Conservation (phyloP, 2,329 filamentous ascomycete species). For the Trichoderma hamatum region DNA sequence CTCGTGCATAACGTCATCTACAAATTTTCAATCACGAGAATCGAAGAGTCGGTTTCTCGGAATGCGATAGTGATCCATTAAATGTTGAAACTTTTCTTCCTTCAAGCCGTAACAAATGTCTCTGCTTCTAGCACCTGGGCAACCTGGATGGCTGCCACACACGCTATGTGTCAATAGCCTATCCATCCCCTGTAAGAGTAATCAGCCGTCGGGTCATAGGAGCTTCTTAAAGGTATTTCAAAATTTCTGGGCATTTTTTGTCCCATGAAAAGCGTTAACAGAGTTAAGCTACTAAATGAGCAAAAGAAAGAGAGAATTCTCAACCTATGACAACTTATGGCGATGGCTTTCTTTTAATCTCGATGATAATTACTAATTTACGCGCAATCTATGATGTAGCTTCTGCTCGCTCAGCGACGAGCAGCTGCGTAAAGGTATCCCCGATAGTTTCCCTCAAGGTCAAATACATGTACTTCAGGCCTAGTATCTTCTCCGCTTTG, state of each 20-base stretch:
- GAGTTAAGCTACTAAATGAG: too few species aligned
- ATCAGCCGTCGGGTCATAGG: not conserved
- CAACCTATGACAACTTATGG: too few species aligned
- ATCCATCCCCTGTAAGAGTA: not conserved
- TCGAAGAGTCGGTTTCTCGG: not conserved
- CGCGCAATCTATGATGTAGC: not conserved
- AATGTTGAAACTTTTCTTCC: not conserved
- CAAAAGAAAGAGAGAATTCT: too few species aligned
- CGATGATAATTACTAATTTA: not conserved
- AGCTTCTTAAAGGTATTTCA: not conserved
- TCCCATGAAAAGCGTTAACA: too few species aligned
- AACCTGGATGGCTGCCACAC: not conserved
- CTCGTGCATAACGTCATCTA: not conserved
- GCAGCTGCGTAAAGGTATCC: conserved; percentile 1
- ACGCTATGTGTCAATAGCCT: not conserved
- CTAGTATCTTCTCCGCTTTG: not conserved
- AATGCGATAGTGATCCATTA: not conserved
- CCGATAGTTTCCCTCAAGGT: not conserved
- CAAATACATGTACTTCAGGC: not conserved
- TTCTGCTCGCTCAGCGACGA: not conserved
- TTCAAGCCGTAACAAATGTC: not conserved
- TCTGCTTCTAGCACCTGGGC: not conserved
- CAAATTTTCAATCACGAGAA: not conserved
- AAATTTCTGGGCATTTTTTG: not conserved
- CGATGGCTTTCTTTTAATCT: not conserved